A percentile compares a stretch with the other conserved stretches of the same genome.
Evolutionary conservation across 805 yeast species (phyloP).

Genomic region (Ogataea degrootiae): DNA sequence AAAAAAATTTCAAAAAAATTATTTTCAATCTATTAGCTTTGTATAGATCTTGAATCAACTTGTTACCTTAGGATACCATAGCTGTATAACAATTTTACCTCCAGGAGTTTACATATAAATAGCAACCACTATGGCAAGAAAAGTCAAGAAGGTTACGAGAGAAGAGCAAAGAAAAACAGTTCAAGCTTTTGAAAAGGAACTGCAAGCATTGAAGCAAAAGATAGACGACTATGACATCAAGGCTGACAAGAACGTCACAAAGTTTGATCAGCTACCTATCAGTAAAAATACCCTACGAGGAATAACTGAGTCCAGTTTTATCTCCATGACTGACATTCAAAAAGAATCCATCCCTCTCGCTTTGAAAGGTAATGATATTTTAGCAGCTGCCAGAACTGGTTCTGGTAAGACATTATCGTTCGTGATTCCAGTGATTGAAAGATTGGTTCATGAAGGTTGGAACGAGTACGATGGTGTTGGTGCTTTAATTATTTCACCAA

Average conservation of each 20-base stretch:
- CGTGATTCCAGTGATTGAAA: constrained; percentile 73
- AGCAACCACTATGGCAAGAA: constrained; percentile 24
- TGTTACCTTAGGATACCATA: no score
- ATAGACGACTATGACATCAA: constrained; percentile 52
- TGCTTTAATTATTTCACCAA: constrained; percentile 85
- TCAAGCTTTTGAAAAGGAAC: constrained; percentile 30
- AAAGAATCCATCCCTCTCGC: constrained; percentile 70
- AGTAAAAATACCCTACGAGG: constrained; percentile 64
- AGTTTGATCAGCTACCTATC: constrained; percentile 77
- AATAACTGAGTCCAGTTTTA: constrained; percentile 70
- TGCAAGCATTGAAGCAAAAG: constrained; percentile 41
- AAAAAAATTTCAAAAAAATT: no score
- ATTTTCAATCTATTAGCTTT: no score
- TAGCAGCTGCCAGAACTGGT: constrained; percentile 88
- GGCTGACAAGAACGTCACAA: constrained; percentile 32
- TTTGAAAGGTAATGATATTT: constrained; percentile 69
- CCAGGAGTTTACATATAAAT: no score
- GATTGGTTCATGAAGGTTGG: constrained; percentile 65
- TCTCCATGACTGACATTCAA: constrained; percentile 83
- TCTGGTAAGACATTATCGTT: constrained; percentile 91
- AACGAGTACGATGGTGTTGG: constrained; percentile 85
- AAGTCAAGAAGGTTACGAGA: constrained; percentile 22
- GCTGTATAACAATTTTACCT: no score
- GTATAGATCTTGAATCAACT: no score
- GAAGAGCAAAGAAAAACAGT: constrained; percentile 26